Conservation (phyloP, 192 early-diverging fungal species). For the Coemansia pectinata region DNA sequence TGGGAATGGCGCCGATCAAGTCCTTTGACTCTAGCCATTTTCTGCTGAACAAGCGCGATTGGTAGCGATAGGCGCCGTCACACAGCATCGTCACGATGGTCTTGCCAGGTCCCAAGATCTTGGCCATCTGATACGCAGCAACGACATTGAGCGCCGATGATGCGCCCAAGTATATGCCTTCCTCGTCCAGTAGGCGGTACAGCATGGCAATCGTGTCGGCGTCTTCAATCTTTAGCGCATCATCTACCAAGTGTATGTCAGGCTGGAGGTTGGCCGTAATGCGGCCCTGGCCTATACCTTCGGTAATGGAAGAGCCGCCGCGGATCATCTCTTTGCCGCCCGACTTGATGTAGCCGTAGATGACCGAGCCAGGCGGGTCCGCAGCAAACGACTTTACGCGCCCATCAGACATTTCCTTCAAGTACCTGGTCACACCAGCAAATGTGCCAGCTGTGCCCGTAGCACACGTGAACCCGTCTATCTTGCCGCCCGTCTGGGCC, state of each 20-base stretch:
- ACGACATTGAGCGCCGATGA: constrained; percentile 91
- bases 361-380: constrained; percentile 93
- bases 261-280: constrained; percentile 86
- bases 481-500: constrained; percentile 73
- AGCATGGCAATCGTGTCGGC: constrained; percentile 82
- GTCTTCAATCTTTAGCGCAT: constrained; percentile 80
- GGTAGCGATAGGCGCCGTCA: constrained; percentile 89
- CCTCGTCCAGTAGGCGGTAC: constrained; percentile 87
- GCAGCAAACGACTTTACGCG: constrained; percentile 81
- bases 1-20: constrained; percentile 74
- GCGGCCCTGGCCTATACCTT: constrained; percentile 95
- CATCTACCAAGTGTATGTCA: constrained; percentile 80
- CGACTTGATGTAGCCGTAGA: constrained; percentile 79
- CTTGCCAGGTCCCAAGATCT: constrained; percentile 74
- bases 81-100: constrained; percentile 85
- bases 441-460: constrained; percentile 94
- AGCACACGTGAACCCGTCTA: constrained; percentile 90
- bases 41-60: constrained; percentile 76
- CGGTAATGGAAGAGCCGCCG: constrained; percentile 85
- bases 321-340: constrained; percentile 68
- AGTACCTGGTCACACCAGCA: constrained; percentile 77
- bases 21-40: constrained; percentile 90
- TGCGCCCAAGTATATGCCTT: constrained; percentile 92
- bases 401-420: constrained; percentile 73
- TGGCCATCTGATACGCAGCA: constrained; percentile 90